These are phyloP conservation scores for Schizosaccharomyces versatilis DNA, from an alignment of 1,139 yeast genomes.

Conservation along the genomic window DNA sequence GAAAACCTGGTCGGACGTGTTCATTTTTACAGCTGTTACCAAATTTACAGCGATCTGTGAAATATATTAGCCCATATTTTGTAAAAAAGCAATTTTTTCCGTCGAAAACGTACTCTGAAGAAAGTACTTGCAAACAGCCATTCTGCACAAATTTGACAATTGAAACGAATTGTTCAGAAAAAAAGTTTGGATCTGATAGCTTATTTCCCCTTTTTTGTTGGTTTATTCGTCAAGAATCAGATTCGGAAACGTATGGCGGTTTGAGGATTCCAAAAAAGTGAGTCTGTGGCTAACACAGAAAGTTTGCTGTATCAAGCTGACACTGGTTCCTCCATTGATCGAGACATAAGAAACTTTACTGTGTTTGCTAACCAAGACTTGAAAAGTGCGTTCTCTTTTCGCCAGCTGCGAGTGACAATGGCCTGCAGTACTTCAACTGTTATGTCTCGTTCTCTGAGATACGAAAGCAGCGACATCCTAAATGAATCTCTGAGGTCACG, in stretches of 20 bases:
- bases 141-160: not conserved
- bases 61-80: not conserved
- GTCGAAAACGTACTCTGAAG: not conserved
- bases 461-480: not conserved
- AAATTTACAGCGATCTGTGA: not conserved
- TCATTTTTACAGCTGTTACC: not conserved
- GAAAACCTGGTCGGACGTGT: not conserved
- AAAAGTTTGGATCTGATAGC: not conserved
- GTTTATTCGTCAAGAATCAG: not conserved
- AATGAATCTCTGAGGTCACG: not conserved
- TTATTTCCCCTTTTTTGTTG: no score
- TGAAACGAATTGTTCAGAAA: not conserved
- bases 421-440: not conserved
- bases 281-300: no score
- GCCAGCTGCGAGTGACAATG: not conserved
- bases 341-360: not conserved
- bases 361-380: not conserved
- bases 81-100: no score
- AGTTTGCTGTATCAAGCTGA: no score
- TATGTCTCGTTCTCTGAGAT: not conserved
- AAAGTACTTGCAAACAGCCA: slow-evolving; percentile 1
- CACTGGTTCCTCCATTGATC: no score
- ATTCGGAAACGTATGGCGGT: not conserved
- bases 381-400: not conserved
- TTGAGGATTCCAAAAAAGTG: no score